Conservation (phyloP, 1,284 basidiomycete genomes). For the Laetiporus sulphureus region DNA sequence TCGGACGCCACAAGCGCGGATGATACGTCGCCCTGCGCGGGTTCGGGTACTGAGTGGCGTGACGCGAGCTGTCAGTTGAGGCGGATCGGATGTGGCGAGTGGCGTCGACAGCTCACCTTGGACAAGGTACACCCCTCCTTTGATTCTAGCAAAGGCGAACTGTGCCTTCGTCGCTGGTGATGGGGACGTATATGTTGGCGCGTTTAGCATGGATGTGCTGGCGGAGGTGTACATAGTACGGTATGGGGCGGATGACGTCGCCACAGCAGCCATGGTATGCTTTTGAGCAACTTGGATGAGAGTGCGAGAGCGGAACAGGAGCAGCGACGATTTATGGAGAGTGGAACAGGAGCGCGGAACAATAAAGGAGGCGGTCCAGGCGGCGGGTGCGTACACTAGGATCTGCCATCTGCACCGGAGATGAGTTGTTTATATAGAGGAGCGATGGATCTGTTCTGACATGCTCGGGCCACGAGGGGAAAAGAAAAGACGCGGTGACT, state of each 20-base stretch:
- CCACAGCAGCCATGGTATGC: no score
- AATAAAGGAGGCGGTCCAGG: not conserved
- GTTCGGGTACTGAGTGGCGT: constrained; percentile 13
- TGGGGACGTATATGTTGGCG: not conserved
- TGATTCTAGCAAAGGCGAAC: constrained; percentile 31
- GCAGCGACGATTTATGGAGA: not conserved
- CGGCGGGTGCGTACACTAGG: not conserved
- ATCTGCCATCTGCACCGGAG: not conserved
- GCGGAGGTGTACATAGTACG: not conserved
- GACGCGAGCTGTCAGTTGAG: not conserved
- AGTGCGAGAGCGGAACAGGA: no score
- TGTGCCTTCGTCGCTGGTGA: constrained; percentile 3
- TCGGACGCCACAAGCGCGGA: constrained; percentile 29
- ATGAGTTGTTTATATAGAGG: not conserved
- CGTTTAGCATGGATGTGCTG: not conserved
- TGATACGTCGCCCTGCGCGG: constrained; percentile 15
- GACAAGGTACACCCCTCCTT: constrained; percentile 30
- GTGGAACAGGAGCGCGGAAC: not conserved
- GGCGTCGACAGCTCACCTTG: constrained; percentile 23
- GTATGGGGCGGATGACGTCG: not conserved
- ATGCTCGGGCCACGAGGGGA: constrained; percentile 8
- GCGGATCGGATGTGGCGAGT: not conserved
- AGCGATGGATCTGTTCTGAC: not conserved
- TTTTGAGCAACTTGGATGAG: no score
- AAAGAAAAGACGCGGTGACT: no score